Percentiles rank a stretch among this genome's conserved stretches.
Evolutionary conservation across 331 rosid genomes (phyloP).

Genomic region (Acacia concinna): DNA sequence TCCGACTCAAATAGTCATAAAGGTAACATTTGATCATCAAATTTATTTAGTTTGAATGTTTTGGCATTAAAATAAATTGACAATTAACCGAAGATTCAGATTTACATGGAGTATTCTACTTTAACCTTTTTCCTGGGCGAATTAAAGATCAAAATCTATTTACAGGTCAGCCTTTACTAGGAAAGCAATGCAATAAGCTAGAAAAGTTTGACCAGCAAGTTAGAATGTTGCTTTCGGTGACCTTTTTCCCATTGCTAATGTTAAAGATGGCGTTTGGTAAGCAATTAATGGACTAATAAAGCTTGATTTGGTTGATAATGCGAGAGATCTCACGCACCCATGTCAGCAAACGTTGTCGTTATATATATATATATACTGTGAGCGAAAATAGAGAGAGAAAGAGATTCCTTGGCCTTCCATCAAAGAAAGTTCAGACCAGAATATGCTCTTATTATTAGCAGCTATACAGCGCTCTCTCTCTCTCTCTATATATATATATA

Average conservation of each 20-base stretch:
- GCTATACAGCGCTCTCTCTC: too few relatives aligned
- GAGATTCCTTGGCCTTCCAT: neutral
- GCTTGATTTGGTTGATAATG: neutral
- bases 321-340: neutral
- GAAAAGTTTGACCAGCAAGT: neutral
- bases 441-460: neutral
- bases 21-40: too few relatives aligned
- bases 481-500: too few relatives aligned
- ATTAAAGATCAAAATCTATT: neutral
- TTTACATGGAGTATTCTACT: neutral
- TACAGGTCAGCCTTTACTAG: slow-evolving; percentile 1
- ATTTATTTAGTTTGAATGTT: too few relatives aligned
- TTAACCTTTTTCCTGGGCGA: neutral
- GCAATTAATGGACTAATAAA: neutral
- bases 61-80: neutral
- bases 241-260: neutral
- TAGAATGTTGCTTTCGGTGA: neutral
- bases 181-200: neutral
- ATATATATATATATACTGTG: neutral
- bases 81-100: neutral
- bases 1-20: too few relatives aligned
- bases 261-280: neutral
- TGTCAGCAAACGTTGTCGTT: neutral
- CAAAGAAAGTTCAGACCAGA: neutral
- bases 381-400: neutral